These are phyloP conservation scores for Exophiala alcalophila DNA, from an alignment of 2,329 filamentous ascomycete species.

Conservation along the genomic window DNA sequence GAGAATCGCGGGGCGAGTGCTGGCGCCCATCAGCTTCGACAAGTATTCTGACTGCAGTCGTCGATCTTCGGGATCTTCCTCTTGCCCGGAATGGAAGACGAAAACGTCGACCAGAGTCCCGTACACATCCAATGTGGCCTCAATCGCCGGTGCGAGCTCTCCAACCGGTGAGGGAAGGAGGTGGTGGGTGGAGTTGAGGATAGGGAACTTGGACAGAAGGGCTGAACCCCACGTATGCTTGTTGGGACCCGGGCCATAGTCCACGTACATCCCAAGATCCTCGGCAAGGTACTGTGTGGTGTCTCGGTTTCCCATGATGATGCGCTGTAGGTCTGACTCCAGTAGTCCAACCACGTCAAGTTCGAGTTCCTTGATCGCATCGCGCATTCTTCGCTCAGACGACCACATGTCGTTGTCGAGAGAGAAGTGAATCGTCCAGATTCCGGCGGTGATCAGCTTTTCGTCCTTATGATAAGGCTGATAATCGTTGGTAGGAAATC, in stretches of 20 bases:
- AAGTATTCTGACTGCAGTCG: conserved; percentile 84
- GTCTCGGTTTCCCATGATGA: conserved; percentile 99
- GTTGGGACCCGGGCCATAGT: conserved; percentile 95
- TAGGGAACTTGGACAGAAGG: conserved; percentile 93
- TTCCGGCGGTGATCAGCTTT: conserved; percentile 86
- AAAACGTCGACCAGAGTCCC: conserved; percentile 88
- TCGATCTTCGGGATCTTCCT: conserved; percentile 91
- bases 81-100: conserved; percentile 97
- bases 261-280: conserved; percentile 97
- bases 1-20: conserved; percentile 74
- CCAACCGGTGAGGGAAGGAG: conserved; percentile 89
- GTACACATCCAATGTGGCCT: conserved; percentile 93
- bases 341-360: conserved; percentile 95
- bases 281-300: conserved; percentile 93
- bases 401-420: conserved; percentile 99
- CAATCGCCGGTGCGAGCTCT: conserved; percentile 91
- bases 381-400: conserved; percentile 87
- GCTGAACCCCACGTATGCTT: conserved; percentile 98
- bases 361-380: conserved; percentile 89
- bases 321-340: conserved; percentile 88
- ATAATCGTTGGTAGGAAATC: conserved; percentile 92
- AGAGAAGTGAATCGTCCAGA: conserved; percentile 98
- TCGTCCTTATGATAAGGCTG: conserved; percentile 83
- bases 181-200: conserved; percentile 94
- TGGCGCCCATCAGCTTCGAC: conserved; percentile 79